Evolutionary conservation across 441 rosid genomes (phyloP).

Genomic region (Populus hybrid): DNA sequence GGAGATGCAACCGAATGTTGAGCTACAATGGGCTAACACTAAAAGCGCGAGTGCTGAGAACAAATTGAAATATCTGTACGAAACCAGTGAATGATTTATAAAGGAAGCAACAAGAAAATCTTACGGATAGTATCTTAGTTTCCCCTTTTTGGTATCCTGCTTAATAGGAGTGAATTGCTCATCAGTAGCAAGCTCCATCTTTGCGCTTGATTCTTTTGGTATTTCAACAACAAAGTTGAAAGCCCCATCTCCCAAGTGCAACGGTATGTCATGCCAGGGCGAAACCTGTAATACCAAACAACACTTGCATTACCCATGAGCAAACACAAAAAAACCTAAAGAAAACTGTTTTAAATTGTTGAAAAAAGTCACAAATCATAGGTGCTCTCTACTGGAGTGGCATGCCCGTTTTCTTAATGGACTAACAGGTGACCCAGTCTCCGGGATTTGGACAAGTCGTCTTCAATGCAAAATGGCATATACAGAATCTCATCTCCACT

Average conservation of each 20-base stretch:
- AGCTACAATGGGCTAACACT: neutral
- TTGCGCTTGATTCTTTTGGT: constrained; percentile 91
- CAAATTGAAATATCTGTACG: neutral
- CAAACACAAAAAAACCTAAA: neutral
- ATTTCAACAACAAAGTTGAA: constrained; percentile 88
- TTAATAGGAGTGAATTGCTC: constrained; percentile 92
- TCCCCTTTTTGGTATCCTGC: constrained; percentile 95
- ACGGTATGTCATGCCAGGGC: constrained; percentile 95
- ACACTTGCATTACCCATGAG: neutral
- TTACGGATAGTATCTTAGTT: constrained; percentile 88
- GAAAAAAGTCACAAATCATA: constrained; percentile 2
- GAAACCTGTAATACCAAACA: constrained; percentile 48
- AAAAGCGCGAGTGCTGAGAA: neutral
- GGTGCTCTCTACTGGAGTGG: neutral
- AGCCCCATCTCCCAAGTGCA: constrained; percentile 77
- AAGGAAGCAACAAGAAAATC: constrained; percentile 23
- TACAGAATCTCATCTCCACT: neutral
- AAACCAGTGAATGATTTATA: neutral
- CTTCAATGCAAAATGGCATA: neutral
- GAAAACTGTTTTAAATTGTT: neutral
- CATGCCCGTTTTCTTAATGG: neutral
- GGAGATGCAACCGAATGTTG: neutral
- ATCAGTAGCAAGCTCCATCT: constrained; percentile 98
- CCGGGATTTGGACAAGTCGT: neutral
- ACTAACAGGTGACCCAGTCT: neutral